A percentile compares a stretch with the other conserved stretches of the same genome.
Evolutionary conservation across 805 yeast genomes (phyloP).

Genomic region (Metschnikowia amazonensis): DNA sequence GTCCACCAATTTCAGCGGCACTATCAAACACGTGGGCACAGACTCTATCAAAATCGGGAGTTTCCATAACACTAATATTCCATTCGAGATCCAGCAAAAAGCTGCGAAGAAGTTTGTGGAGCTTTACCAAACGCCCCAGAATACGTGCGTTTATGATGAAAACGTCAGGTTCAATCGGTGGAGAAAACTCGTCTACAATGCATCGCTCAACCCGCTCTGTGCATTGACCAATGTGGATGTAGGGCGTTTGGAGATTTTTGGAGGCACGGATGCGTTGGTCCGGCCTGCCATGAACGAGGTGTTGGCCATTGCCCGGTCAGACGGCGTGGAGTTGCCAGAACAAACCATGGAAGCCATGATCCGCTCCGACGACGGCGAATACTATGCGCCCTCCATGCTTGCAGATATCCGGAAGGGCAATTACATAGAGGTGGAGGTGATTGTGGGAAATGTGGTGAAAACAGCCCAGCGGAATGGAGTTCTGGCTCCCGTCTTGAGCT

Average conservation of each 20-base stretch:
- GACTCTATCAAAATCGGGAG: conserved; percentile 28
- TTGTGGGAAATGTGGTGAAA: conserved; percentile 37
- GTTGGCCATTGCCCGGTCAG: conserved; percentile 23
- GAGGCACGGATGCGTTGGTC: conserved; percentile 20
- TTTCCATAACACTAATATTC: conserved; percentile 30
- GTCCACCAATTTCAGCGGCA: conserved; percentile 28
- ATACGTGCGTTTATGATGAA: conserved; percentile 37
- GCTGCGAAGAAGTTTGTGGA: conserved; percentile 43
- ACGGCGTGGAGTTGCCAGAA: conserved; percentile 22
- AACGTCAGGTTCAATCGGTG: conserved; percentile 55
- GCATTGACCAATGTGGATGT: conserved; percentile 57
- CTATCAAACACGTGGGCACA: conserved; percentile 25
- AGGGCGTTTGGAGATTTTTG: conserved; percentile 40
- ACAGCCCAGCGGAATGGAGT: conserved; percentile 39
- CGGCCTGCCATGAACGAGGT: conserved; percentile 22
- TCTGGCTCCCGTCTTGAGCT: conserved; percentile 21
- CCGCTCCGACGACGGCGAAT: conserved; percentile 28
- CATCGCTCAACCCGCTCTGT: conserved; percentile 59
- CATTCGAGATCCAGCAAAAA: conserved; percentile 25
- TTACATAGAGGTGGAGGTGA: conserved; percentile 37
- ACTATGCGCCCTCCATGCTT: conserved; percentile 41
- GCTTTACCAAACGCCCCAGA: conserved; percentile 44
- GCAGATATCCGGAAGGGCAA: conserved; percentile 36
- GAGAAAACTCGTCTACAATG: conserved; percentile 67
- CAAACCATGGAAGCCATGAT: conserved; percentile 21